Evolutionary conservation across 768 basidiomycete species (phyloP).

Genomic region (Mycena capillaripes): DNA sequence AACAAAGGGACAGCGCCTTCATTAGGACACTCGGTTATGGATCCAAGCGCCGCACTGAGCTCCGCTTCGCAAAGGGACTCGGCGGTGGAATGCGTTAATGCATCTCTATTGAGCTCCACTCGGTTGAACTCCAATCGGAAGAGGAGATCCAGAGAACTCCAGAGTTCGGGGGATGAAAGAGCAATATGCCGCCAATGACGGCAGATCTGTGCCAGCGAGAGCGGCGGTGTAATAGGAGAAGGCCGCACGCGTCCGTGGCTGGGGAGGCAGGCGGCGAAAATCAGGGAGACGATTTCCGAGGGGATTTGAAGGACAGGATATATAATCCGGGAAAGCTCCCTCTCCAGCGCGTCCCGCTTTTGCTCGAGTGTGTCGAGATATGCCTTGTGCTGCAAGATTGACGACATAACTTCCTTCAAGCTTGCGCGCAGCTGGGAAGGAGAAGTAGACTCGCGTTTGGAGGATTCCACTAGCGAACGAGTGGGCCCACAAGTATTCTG

Average conservation of each 20-base stretch:
- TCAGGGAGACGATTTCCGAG: background rate
- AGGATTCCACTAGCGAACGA: too few species aligned
- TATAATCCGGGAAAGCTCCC: background rate
- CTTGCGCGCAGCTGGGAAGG: background rate
- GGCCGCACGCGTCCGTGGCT: background rate
- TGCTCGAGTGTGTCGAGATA: background rate
- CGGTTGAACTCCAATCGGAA: background rate
- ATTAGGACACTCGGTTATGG: background rate
- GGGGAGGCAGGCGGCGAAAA: background rate
- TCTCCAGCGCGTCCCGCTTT: background rate
- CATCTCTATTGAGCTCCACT: background rate
- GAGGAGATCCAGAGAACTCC: background rate
- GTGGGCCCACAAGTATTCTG: too few species aligned
- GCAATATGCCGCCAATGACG: constrained; percentile 4
- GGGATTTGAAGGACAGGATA: background rate
- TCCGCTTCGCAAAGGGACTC: too few species aligned
- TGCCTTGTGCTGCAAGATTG: background rate
- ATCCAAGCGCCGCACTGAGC: too few species aligned
- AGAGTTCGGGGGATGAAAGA: background rate
- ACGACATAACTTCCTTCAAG: background rate
- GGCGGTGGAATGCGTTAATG: too few species aligned
- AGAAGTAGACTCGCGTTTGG: too few species aligned
- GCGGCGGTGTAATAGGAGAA: background rate
- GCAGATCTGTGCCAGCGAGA: constrained; percentile 5
- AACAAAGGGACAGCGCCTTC: background rate